A percentile compares a stretch with the other conserved stretches of the same genome.
Conservation (phyloP, 495 filamentous ascomycete species). For the Podospora anserina region DNA sequence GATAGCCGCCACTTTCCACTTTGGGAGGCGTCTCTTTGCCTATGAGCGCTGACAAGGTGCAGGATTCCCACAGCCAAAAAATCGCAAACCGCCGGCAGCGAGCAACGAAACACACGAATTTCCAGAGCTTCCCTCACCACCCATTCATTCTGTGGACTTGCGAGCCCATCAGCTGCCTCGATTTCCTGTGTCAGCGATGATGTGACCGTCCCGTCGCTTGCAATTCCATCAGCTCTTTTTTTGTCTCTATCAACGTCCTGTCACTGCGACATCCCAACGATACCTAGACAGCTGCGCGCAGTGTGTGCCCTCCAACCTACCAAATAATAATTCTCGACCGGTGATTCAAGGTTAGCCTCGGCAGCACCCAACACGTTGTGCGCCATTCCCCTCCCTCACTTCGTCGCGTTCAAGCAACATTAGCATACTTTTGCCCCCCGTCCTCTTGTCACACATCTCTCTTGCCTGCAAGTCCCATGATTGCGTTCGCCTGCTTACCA, state of each 20-base stretch:
- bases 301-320: constrained; percentile 7
- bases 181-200: constrained; percentile 27
- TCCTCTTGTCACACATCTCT: neutral
- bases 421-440: neutral
- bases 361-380: neutral
- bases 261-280: constrained; percentile 11
- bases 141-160: constrained; percentile 8
- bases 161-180: constrained; percentile 11
- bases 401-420: neutral
- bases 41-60: neutral
- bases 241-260: constrained; percentile 6
- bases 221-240: constrained; percentile 17
- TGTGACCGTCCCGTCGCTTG: constrained; percentile 30
- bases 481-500: neutral
- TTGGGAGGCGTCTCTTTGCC: neutral
- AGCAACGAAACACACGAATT: neutral
- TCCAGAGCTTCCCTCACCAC: constrained; percentile 1
- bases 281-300: constrained; percentile 15
- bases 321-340: constrained; percentile 13
- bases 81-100: constrained; percentile 1
- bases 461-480: neutral
- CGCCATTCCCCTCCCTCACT: constrained; percentile 2
- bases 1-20: constrained; percentile 2
- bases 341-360: constrained; percentile 21
- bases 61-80: constrained; percentile 5